A percentile compares a stretch with the other conserved stretches of the same genome.
Conservation (phyloP, 1,284 basidiomycete species). For the Singerocomus inundabilis region DNA sequence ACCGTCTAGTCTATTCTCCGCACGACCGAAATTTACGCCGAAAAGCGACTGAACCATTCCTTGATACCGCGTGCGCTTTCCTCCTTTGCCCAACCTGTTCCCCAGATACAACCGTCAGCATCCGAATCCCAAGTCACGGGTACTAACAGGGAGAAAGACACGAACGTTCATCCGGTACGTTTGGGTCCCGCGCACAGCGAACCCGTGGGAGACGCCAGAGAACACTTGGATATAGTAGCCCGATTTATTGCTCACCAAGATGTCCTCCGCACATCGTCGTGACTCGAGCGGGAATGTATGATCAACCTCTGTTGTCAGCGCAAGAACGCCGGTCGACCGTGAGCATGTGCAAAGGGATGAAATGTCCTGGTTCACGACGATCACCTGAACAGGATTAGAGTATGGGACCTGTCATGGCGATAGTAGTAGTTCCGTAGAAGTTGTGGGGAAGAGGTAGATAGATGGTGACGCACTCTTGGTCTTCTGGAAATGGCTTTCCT, state of each 20-base stretch:
- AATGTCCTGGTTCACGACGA: background rate
- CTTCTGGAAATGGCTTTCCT: constrained; percentile 49
- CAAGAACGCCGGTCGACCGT: too few species aligned
- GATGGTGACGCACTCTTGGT: constrained; percentile 40
- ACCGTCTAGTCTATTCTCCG: background rate
- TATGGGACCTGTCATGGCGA: constrained; percentile 41
- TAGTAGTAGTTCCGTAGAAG: background rate
- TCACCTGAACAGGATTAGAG: constrained; percentile 50
- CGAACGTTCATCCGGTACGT: constrained; percentile 25
- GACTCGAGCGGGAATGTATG: constrained; percentile 20
- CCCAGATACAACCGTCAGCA: background rate
- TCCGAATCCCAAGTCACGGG: constrained; percentile 23
- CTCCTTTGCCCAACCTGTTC: constrained; percentile 58
- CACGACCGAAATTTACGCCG: constrained; percentile 3
- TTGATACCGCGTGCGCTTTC: constrained; percentile 48
- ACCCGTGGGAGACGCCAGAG: constrained; percentile 33
- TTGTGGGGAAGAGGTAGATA: background rate
- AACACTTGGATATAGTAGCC: constrained; percentile 33
- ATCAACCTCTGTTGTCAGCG: constrained; percentile 32
- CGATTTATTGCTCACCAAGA: constrained; percentile 23
- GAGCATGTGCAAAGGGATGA: too few species aligned
- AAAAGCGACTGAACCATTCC: constrained; percentile 46
- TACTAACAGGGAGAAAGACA: constrained; percentile 28
- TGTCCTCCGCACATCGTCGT: constrained; percentile 31
- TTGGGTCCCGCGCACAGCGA: constrained; percentile 27